Evolutionary conservation across 495 filamentous ascomycete genomes (phyloP).

Genomic region (Penicillium roqueforti): DNA sequence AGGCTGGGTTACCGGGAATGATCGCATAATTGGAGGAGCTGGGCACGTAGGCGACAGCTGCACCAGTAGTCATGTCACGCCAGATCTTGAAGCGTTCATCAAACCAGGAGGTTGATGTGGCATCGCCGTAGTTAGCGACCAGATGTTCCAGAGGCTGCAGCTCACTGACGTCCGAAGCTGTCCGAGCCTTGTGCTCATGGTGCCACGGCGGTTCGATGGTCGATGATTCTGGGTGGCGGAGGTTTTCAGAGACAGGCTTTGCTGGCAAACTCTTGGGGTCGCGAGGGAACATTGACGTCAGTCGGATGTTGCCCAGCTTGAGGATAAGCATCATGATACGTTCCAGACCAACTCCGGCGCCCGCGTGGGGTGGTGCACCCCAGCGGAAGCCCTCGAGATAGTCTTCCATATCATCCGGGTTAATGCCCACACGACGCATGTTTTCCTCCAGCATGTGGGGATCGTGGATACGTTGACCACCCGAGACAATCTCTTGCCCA

Average conservation of each 20-base stretch:
- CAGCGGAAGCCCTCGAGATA: conserved; percentile 86
- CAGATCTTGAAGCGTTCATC: conserved; percentile 79
- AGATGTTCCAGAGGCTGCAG: conserved; percentile 73
- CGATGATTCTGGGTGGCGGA: conserved; percentile 76
- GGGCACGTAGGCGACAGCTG: conserved; percentile 72
- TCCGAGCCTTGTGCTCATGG: conserved; percentile 32
- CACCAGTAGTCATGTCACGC: conserved; percentile 71
- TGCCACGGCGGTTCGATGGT: conserved; percentile 63
- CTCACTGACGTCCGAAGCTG: conserved; percentile 44
- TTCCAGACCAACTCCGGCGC: conserved; percentile 86
- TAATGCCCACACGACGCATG: conserved; percentile 71
- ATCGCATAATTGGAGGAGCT: conserved; percentile 68
- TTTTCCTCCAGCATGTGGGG: conserved; percentile 67
- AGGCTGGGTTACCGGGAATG: conserved; percentile 77
- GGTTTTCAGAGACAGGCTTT: conserved; percentile 45
- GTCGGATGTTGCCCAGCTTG: conserved; percentile 80
- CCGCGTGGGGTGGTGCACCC: conserved; percentile 85
- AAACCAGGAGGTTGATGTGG: conserved; percentile 81
- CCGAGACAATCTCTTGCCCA: conserved; percentile 87
- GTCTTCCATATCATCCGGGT: conserved; percentile 74
- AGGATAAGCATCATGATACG: conserved; percentile 80
- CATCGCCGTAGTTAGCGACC: conserved; percentile 85
- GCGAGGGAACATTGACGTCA: conserved; percentile 77
- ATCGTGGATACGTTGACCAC: conserved; percentile 89
- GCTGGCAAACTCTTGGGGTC: conserved; percentile 77